Base-by-base conservation (phyloP, 2,329 filamentous ascomycete species). In the Cytospora paraplurivora region DNA sequence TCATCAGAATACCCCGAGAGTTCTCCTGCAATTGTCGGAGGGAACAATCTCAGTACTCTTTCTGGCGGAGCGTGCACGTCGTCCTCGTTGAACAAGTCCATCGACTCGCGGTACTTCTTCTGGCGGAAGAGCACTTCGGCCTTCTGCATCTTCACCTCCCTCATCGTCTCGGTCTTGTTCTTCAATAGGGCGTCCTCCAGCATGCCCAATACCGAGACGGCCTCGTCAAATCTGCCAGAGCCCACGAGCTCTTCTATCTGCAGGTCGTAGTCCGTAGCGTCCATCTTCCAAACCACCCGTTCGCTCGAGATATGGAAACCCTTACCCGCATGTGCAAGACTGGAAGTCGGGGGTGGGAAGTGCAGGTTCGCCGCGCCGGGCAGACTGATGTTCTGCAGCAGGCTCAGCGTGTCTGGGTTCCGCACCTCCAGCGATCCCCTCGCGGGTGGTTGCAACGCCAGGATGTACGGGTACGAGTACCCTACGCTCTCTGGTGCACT, bases 391-490 rank as follows among this genome's bases (percentile, higher is more conserved):
- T 87, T 92, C 76, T 99, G 95, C 19, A 99, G 80, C 17, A 97
- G 78, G n/a, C 88, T 95, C 53, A 98, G 78, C 0, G 94, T 98
- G 63, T 95, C 90, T 0, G 95, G 94, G 71, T 97, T 99, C 49
- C 95, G 85, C 44, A 99, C 89, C 76, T 99, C 95, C 12, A 99
- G 79, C 0, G 86, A 87, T 3, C 94, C 93, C 75, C 95, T 96
- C 1, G 90, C 83, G 0, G 92, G 87, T 8, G 92, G 82, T 72
- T 96, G 93, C 15, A 99, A 79, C 11, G 93, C 91, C 56, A 99
- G 81, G 62, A 99, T 88, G 73, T 97, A 99, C 0, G 95, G 95
- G 74, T 99, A 99, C 27, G 93, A 97, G 75, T 97, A 99, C 27
- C 94, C 95, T 64, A 99, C 88, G 62, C 89, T 89, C 71, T 97